Percentiles rank a stretch among this genome's conserved stretches.
Evolutionary conservation across 2,329 filamentous ascomycete species (phyloP).

Genomic region (Beauveria scarabaeidicola): DNA sequence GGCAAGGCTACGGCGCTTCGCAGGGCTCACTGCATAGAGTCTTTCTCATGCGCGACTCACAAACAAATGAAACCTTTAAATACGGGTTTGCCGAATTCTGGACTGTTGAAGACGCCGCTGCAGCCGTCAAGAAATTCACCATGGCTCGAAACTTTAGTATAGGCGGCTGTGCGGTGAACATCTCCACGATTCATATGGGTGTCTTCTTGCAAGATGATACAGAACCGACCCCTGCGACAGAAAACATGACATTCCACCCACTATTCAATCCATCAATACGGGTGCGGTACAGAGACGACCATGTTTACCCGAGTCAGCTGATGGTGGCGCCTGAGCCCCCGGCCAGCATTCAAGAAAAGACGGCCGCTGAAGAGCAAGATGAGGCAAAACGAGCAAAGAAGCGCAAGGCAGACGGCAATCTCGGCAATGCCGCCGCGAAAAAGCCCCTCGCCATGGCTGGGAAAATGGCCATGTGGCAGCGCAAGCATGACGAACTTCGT

Average conservation of each 20-base stretch:
- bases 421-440: slow-evolving; percentile 25
- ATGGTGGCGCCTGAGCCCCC: slow-evolving; percentile 47
- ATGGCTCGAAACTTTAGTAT: slow-evolving; percentile 71
- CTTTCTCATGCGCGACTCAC: slow-evolving; percentile 65
- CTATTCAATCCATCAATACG: slow-evolving; percentile 59
- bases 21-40: slow-evolving; percentile 69
- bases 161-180: slow-evolving; percentile 59
- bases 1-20: slow-evolving; percentile 58
- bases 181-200: slow-evolving; percentile 74
- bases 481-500: slow-evolving; percentile 34
- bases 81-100: slow-evolving; percentile 83
- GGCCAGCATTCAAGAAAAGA: slow-evolving; percentile 11
- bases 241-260: slow-evolving; percentile 59
- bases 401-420: slow-evolving; percentile 38
- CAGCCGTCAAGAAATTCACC: slow-evolving; percentile 62
- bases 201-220: slow-evolving; percentile 71
- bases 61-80: slow-evolving; percentile 63
- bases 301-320: slow-evolving; percentile 60
- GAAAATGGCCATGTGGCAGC: slow-evolving; percentile 37
- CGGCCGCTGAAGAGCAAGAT: slow-evolving; percentile 16
- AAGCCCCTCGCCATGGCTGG: slow-evolving; percentile 33
- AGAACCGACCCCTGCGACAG: slow-evolving; percentile 43
- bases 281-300: slow-evolving; percentile 69
- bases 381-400: slow-evolving; percentile 41
- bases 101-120: slow-evolving; percentile 65